Evolutionary conservation across 2,329 filamentous ascomycete species (phyloP).

Genomic region (Xylaria sp.): DNA sequence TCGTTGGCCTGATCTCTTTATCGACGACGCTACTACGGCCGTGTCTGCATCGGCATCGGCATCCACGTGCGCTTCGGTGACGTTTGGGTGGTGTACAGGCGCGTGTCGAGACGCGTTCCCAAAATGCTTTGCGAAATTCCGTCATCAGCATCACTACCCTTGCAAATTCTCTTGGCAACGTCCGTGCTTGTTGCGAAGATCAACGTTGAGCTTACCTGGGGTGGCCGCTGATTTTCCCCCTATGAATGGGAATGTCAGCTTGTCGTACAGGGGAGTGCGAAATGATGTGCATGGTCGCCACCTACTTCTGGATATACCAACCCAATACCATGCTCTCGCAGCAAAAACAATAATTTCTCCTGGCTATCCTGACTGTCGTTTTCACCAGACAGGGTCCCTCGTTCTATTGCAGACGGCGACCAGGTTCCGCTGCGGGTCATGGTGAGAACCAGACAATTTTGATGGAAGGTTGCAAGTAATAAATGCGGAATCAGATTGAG

Average conservation of each 20-base stretch:
- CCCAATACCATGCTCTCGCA: slow-evolving; percentile 44
- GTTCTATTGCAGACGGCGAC: slow-evolving; percentile 36
- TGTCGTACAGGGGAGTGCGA: slow-evolving; percentile 26
- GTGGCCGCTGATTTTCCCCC: background rate
- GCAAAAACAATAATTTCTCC: slow-evolving; percentile 38
- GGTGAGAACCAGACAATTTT: slow-evolving; percentile 15
- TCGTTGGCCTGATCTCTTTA: slow-evolving; percentile 24
- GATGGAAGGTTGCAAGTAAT: background rate
- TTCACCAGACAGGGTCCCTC: slow-evolving; percentile 36
- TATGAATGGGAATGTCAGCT: slow-evolving; percentile 31
- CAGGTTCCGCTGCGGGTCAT: slow-evolving; percentile 40
- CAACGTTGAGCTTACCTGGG: slow-evolving; percentile 30
- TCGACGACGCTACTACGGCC: background rate
- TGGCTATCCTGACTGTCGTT: slow-evolving; percentile 49
- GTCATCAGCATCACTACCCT: slow-evolving; percentile 47
- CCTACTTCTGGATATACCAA: slow-evolving; percentile 40
- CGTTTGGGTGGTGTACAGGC: slow-evolving; percentile 10
- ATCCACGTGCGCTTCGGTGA: background rate
- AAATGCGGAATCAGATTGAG: slow-evolving; percentile 23
- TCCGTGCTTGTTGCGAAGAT: slow-evolving; percentile 25
- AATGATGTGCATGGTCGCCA: slow-evolving; percentile 30
- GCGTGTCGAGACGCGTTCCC: slow-evolving; percentile 43
- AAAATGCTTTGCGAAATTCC: slow-evolving; percentile 37
- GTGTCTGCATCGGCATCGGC: background rate
- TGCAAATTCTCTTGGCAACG: slow-evolving; percentile 31